Evolutionary conservation across 768 basidiomycete genomes (phyloP), one percentile per base, ranked within the genome.

Genomic region (Naganishia antarctica): DNA sequence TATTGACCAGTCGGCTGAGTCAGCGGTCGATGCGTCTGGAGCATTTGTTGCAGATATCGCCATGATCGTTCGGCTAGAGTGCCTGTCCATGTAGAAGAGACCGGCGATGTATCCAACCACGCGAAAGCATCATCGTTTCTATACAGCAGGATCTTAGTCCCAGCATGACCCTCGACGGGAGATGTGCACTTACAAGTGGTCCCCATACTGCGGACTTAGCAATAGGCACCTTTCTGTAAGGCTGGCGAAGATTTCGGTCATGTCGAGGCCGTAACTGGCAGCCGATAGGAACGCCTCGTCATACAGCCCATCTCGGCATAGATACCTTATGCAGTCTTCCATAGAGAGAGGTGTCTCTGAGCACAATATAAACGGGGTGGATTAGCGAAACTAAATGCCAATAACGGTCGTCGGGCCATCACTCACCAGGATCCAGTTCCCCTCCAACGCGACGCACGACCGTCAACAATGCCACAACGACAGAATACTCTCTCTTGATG

Each of bases 241-340:
- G 67, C 84, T 82, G 44, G 84, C 83, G 72, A 98, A 94, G 12
- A 94, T 71, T 67, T 90, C 87, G 3, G 86, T 85, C 88, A 97
- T 89, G 75, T 96, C 90, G 44, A 91, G 84, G 34, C 84, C 81
- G 44, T 96, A 83, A 47, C 83, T 84, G 34, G 84, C 82, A 2
- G 90, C 92, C 29, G 86, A 83, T 5, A 84, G 78, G 76, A 94
- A 83, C 2, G 94, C 94, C 58, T 83, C 80, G 69, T 86, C 88
- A 77, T 89, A 93, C 68, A 84, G 83, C 66, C 86, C 89, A 46
- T 82, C 80, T 74, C 96, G 89, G 4, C 87, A 85, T 58, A 93
- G 82, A 66, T 87, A 81, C 69, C 89, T 80, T 31, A 97, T 84
- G 63, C 92, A 85, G 63, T 88, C 83, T 21, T 74, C 71, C 0